Base-by-base conservation (phyloP, 2,329 filamentous ascomycete genomes). In the Botrytis porri region DNA sequence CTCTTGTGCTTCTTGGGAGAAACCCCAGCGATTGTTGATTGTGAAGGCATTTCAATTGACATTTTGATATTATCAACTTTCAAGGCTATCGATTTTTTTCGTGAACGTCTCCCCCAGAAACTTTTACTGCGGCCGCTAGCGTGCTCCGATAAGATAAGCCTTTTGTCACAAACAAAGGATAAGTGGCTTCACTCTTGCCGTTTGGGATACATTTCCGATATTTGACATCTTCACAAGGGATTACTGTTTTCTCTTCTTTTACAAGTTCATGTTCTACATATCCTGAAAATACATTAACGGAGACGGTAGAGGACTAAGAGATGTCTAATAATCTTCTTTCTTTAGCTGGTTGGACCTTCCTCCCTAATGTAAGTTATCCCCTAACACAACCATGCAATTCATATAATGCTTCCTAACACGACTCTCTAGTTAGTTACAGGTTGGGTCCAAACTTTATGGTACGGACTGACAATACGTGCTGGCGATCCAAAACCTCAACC, bases 391-490 rank as follows among this genome's bases (percentile, higher is more conserved):
- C 14, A 41, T 37, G 18, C 35, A 43, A 48, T 48, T 43, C 20
- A 65, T 22, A 32, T 57, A 14, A 20, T 51, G 22, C 22, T 61
- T 75, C 48, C 75, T 77, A 61, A 76, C 22, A 48, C n/a, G n/a
- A 41, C 22, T 74, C 16, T 62, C 61, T 77, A 97, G 93, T 88
- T 95, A 78, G 92, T 90, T 66, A 95, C 94, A 54, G 88, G 89
- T 75, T 93, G 91, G 84, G 81, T 92, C 9, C 95, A 98, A 82
- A 87, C 87, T 75, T 85, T 97, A 77, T 96, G 94, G 84, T 99
- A 98, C 84, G 87, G 91, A 79, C 84, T 98, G 77, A 93, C 93
- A 72, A 95, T 97, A 81, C 94, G 95, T 77, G 96, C 94, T 64
- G 96, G 96, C 80, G 90, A 94, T 75, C 92, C 93, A 22, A 93